Conservation (phyloP, 2,329 filamentous ascomycete genomes). For the Acephala macrosclerotiorum region DNA sequence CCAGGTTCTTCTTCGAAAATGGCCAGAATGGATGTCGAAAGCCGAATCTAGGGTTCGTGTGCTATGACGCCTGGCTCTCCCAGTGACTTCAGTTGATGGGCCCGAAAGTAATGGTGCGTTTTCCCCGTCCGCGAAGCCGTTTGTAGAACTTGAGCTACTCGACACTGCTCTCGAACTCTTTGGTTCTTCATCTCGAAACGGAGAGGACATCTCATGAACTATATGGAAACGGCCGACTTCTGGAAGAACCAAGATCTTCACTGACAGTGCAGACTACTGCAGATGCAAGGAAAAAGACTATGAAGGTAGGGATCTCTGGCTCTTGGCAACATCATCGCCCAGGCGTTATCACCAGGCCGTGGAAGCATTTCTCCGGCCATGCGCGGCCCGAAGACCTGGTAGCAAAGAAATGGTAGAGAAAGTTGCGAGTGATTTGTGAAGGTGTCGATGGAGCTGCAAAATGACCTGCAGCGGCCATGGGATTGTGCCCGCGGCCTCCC, state of each 20-base stretch:
- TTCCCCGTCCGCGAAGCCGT: constrained; percentile 23
- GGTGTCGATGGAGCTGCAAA: background rate
- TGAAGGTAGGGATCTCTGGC: background rate
- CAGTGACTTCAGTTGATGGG: constrained; percentile 19
- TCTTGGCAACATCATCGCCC: background rate
- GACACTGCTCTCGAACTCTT: constrained; percentile 11
- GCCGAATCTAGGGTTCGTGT: constrained; percentile 21
- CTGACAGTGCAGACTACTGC: constrained; percentile 4
- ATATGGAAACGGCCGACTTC: background rate
- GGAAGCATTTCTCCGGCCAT: too few relatives aligned
- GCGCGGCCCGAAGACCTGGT: too few relatives aligned
- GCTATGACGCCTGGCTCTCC: constrained; percentile 25
- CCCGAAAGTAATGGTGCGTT: constrained; percentile 32
- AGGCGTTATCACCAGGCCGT: too few relatives aligned
- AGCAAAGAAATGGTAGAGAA: too few relatives aligned
- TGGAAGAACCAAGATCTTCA: constrained; percentile 1
- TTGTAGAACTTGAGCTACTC: background rate
- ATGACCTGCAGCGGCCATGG: background rate
- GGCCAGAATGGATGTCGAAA: constrained; percentile 6
- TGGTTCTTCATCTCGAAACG: constrained; percentile 5
- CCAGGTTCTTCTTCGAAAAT: background rate
- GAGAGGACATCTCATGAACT: constrained; percentile 5
- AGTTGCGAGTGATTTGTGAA: too few relatives aligned
- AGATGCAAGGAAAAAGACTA: constrained; percentile 1
- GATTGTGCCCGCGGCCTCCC: background rate